Conservation (phyloP, 1,139 yeast species). For the Suhomyces maxii region DNA sequence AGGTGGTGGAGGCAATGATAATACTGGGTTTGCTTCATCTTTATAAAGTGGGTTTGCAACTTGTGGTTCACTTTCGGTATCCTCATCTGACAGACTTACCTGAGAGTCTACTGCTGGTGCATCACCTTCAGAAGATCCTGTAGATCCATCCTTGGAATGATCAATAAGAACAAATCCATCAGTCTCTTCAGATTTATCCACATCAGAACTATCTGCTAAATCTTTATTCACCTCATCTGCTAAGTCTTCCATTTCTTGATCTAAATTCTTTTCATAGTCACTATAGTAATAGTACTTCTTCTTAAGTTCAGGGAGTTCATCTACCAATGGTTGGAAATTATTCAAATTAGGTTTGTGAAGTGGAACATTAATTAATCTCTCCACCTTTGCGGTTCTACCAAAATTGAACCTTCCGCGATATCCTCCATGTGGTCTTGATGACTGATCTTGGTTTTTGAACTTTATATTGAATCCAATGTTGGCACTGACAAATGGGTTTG, state of each 20-base stretch:
- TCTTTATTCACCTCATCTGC: constrained; percentile 16
- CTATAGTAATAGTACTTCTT: constrained; percentile 35
- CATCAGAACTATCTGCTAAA: constrained; percentile 10
- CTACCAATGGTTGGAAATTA: constrained; percentile 29
- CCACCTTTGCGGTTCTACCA: constrained; percentile 7
- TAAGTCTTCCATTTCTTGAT: constrained; percentile 20
- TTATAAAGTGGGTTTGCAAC: constrained; percentile 30
- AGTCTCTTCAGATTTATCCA: constrained; percentile 23
- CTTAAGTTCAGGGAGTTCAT: constrained; percentile 30
- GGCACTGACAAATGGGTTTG: constrained; percentile 52
- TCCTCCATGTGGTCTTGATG: constrained; percentile 15
- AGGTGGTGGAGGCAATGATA: constrained; percentile 19
- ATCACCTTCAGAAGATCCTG: constrained; percentile 3
- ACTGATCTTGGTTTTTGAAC: constrained; percentile 14
- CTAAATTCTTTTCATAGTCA: constrained; percentile 16
- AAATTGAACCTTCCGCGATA: constrained; percentile 11
- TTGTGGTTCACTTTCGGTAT: constrained; percentile 19
- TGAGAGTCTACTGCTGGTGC: constrained; percentile 5
- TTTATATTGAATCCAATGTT: constrained; percentile 54
- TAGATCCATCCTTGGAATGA: constrained; percentile 3
- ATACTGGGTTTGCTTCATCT: constrained; percentile 13
- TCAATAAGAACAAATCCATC: constrained; percentile 26
- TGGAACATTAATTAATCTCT: constrained; percentile 28
- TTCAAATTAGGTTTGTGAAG: constrained; percentile 31
- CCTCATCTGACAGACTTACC: constrained; percentile 19